Evolutionary conservation across 345 rosid genomes (phyloP).

Genomic region (Eucalyptus shirleyi): DNA sequence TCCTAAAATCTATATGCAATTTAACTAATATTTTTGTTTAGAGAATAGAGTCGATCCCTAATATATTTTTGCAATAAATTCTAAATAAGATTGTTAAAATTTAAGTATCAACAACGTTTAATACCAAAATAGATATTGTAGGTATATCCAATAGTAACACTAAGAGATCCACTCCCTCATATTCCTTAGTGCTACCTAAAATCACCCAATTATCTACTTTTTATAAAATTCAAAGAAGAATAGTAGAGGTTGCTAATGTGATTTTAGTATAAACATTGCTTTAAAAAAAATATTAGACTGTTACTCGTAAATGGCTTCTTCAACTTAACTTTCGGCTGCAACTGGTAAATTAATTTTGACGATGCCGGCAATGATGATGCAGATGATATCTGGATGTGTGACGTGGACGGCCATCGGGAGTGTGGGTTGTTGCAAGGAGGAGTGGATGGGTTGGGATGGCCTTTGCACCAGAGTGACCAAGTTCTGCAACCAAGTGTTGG

Average conservation of each 20-base stretch:
- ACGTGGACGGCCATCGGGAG: too few relatives aligned
- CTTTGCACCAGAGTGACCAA: too few relatives aligned
- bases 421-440: too few relatives aligned
- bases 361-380: too few relatives aligned
- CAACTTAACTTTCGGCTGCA: too few relatives aligned
- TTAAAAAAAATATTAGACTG: too few relatives aligned
- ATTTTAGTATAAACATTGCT: neutral
- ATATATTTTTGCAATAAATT: neutral
- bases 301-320: too few relatives aligned
- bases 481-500: too few relatives aligned
- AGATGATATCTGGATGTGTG: too few relatives aligned
- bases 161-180: neutral
- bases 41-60: neutral
- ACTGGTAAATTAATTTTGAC: too few relatives aligned
- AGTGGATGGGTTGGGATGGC: too few relatives aligned
- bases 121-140: neutral
- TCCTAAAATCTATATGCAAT: neutral
- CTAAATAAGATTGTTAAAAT: too few relatives aligned
- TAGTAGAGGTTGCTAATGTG: neutral
- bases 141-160: neutral
- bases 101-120: neutral
- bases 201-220: neutral
- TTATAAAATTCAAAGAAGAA: neutral
- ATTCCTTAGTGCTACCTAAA: neutral
- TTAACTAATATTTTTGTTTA: neutral